A percentile compares a stretch with the other conserved stretches of the same genome.
Evolutionary conservation across 768 basidiomycete species (phyloP).

Genomic region (Tephrocybe sp.): DNA sequence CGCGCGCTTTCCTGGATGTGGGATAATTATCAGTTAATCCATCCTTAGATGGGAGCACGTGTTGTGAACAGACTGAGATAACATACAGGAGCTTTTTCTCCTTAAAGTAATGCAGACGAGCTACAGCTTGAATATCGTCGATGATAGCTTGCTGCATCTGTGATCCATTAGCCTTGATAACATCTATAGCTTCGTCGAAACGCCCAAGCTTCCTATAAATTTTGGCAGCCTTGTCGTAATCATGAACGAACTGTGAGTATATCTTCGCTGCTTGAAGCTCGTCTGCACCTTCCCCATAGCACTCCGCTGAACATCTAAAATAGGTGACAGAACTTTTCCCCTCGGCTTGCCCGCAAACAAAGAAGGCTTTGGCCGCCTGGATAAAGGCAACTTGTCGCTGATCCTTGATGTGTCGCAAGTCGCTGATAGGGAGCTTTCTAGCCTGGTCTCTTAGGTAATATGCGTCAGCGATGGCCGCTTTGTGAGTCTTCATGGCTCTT

Average conservation of each 20-base stretch:
- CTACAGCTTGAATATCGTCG: slow-evolving; percentile 37
- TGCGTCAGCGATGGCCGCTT: slow-evolving; percentile 47
- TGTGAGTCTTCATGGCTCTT: slow-evolving; percentile 38
- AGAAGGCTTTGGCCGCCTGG: slow-evolving; percentile 49
- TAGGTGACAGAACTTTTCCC: slow-evolving; percentile 30
- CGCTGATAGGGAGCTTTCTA: slow-evolving; percentile 24
- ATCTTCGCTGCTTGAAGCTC: slow-evolving; percentile 40
- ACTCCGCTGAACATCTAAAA: slow-evolving; percentile 42
- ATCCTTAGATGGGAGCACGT: too few relatives aligned
- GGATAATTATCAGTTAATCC: neutral
- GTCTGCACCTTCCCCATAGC: slow-evolving; percentile 39
- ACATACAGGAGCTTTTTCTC: slow-evolving; percentile 32
- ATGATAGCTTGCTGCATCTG: slow-evolving; percentile 29
- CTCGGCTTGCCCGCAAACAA: slow-evolving; percentile 32
- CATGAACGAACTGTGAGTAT: slow-evolving; percentile 34
- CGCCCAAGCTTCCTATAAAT: slow-evolving; percentile 45
- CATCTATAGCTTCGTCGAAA: slow-evolving; percentile 51
- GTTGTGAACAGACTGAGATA: neutral
- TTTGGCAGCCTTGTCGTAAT: slow-evolving; percentile 41
- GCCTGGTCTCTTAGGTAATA: slow-evolving; percentile 56
- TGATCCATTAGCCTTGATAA: slow-evolving; percentile 34
- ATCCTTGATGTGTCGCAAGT: slow-evolving; percentile 17
- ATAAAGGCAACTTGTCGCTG: slow-evolving; percentile 33
- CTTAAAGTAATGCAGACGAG: slow-evolving; percentile 43
- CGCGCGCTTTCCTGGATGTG: slow-evolving; percentile 37